Evolutionary conservation across 192 early-diverging fungal species (phyloP).

Genomic region (Thamnidium elegans): DNA sequence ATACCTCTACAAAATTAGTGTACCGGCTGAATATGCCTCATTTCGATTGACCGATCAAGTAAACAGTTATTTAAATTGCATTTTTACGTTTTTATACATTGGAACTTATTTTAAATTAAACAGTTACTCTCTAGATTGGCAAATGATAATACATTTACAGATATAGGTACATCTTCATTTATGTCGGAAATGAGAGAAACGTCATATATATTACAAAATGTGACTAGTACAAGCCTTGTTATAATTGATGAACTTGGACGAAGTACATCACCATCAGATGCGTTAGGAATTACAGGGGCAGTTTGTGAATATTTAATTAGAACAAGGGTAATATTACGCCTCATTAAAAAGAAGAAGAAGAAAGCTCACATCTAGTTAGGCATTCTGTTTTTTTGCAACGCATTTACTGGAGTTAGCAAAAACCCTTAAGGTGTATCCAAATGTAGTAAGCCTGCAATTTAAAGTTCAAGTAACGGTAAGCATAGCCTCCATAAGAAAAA

Average conservation of each 20-base stretch:
- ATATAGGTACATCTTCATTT: constrained; percentile 71
- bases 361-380: neutral
- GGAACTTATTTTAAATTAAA: neutral
- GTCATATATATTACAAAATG: constrained; percentile 74
- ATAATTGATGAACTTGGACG: constrained; percentile 93
- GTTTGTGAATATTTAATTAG: constrained; percentile 59
- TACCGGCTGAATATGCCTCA: constrained; percentile 78
- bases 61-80: too few species aligned
- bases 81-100: too few species aligned
- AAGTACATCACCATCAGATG: constrained; percentile 63
- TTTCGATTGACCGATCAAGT: constrained; percentile 61
- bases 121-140: constrained; percentile 75
- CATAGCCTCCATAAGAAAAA: neutral
- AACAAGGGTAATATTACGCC: constrained; percentile 50
- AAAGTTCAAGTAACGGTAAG: constrained; percentile 39
- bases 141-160: constrained; percentile 56
- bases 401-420: constrained; percentile 74
- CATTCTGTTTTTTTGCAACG: constrained; percentile 60
- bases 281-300: constrained; percentile 70
- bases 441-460: constrained; percentile 59
- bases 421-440: constrained; percentile 37
- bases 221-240: constrained; percentile 65
- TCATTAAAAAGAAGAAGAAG: neutral
- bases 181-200: constrained; percentile 87
- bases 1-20: too few species aligned